Evolutionary conservation across 2,329 filamentous ascomycete species (phyloP), one percentile per base, ranked within the genome.

Genomic region (Scleromitrula shiraiana): DNA sequence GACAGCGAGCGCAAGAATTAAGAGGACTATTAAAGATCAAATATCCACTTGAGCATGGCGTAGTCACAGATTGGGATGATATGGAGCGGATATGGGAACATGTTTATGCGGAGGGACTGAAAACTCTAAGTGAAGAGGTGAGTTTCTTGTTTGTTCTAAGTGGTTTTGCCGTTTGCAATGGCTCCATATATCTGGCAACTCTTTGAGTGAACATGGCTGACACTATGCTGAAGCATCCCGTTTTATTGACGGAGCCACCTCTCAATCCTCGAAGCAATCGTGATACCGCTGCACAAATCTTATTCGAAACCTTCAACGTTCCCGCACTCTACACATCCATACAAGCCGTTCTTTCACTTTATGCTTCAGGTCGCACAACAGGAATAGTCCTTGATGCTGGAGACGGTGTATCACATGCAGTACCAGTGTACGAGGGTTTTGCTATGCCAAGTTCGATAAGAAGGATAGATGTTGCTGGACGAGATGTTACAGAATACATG

Each of bases 81-180:
- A 98, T 98, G 93, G 93, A 98, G 74, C 83, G 88, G 71, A 98
- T 98, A 70, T 98, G 93, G 93, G 87, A 94, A 62, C 93, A 95
- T 64, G 89, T 98, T 45, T 98, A 97, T 67, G 87, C 87, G 50
- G 91, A 96, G 64, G 93, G 94, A 55, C 68, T 98, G 61, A 97
- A 96, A 74, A 95, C 91, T 41, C 76, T 96, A 64, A 96, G 90
- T 68, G 93, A 98, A 76, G 93, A 98, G 77, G 86, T 90, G 68
- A 66, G 71, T 58, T 55, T 33, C n/a, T n/a, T n/a, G n/a, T n/a
- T 37, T 2, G 8, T 36, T 19, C 9, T 12, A 39, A 29, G 41
- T 46, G 15, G 12, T 15, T 26, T 22, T 30, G 15, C 17, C 12
- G 26, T 35, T 47, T 41, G 17, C 17, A 12, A 27, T 30, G 22